These are phyloP conservation scores for Neofusicoccum cordaticola DNA, from an alignment of 2,329 filamentous ascomycete species.

Conservation along the genomic window DNA sequence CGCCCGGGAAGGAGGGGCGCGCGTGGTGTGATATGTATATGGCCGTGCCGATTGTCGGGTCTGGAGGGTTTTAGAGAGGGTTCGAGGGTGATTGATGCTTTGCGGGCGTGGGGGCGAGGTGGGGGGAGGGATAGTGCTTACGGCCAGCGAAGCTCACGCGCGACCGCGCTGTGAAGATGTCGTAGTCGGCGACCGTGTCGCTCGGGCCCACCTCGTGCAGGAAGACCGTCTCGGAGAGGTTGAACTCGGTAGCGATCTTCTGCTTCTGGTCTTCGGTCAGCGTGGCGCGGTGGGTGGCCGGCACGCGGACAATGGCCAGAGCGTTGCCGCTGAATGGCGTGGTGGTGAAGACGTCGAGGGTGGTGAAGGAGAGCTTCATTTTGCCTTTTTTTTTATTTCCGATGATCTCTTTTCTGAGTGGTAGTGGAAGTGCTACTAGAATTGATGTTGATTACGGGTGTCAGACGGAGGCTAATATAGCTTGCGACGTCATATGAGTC, in stretches of 20 bases:
- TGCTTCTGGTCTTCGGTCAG: constrained; percentile 52
- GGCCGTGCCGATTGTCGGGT: constrained; percentile 55
- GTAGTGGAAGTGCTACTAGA: neutral
- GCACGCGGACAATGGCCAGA: constrained; percentile 54
- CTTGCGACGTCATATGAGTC: neutral
- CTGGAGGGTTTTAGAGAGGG: neutral
- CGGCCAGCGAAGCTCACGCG: constrained; percentile 60
- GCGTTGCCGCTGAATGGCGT: constrained; percentile 52
- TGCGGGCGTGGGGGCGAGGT: constrained; percentile 42
- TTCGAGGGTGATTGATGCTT: neutral
- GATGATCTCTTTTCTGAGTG: neutral
- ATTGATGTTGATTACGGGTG: neutral
- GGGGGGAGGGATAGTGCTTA: constrained; percentile 36
- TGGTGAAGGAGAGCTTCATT: constrained; percentile 32
- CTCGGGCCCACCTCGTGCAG: constrained; percentile 39
- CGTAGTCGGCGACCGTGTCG: constrained; percentile 33
- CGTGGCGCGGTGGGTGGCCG: constrained; percentile 24
- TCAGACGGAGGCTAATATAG: neutral
- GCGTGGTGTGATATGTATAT: neutral
- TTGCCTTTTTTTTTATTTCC: neutral
- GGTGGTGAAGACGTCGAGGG: constrained; percentile 49
- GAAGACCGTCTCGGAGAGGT: constrained; percentile 58
- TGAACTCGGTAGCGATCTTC: constrained; percentile 55
- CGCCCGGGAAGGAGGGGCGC: neutral
- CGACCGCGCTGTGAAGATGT: constrained; percentile 52